Evolutionary conservation across 352 stramenopile genomes (phyloP), one percentile per base, ranked within the genome.

Genomic region (Phytophthora fragariae): DNA sequence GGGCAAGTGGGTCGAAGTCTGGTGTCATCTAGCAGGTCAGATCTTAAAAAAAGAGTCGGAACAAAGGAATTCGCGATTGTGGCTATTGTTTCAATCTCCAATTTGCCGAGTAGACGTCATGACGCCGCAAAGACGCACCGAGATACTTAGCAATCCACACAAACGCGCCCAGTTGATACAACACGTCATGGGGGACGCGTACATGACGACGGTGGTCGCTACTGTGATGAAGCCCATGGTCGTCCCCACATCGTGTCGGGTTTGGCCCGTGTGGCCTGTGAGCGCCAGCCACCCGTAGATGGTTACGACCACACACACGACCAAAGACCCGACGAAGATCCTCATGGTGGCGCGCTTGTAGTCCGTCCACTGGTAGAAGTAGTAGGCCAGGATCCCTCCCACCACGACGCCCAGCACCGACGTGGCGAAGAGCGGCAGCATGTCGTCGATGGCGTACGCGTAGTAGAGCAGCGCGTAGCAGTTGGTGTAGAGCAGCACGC

Each of bases 101-200:
- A 27, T 27, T 27, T 27, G 24, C 24, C 24, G 2, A 27, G 24
- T 27, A 27, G 24, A 27, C 24, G 24, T 27, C 24, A 27, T 27
- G 24, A 27, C 24, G 24, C 24, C 24, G 24, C 24, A 27, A 27
- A 27, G 24, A 27, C 24, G 24, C 24, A 27, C 24, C 24, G 24
- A 27, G 24, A 27, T 27, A 27, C 24, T 27, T 1, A 21, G 19
- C 19, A 21, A 21, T 21, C 19, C 19, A 21, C 19, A 21, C 19
- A 21, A 21, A 21, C 19, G 19, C 19, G 19, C 19, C 19, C 19
- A 21, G 19, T 21, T 21, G 19, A 21, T 21, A 27, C 24, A 3
- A 27, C 24, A 27, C 24, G 75, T 75, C 60, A 92, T 83, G 3
- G 83, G 85, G 0, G 83, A 90, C 21, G 72, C 68, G 62, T 88